Percentiles rank a stretch among this genome's conserved stretches.
These are phyloP conservation scores for Peronospora destructor DNA, from an alignment of 352 stramenopile species.

Conservation along the genomic window DNA sequence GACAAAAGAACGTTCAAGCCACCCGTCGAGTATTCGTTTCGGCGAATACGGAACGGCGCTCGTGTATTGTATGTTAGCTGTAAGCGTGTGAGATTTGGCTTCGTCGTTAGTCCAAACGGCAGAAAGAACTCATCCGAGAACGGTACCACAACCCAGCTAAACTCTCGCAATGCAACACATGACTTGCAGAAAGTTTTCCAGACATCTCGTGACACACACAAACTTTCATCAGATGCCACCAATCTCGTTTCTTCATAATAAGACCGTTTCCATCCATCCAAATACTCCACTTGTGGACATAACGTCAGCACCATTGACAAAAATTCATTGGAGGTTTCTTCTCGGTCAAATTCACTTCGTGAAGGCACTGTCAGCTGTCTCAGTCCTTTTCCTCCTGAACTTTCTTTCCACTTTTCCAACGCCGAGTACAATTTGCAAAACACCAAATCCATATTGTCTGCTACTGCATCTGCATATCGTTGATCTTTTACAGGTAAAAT, in stretches of 20 bases:
- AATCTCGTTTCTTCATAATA: conserved; percentile 36
- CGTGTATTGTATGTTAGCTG: conserved; percentile 50
- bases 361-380: conserved; percentile 34
- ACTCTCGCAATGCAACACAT: conserved; percentile 40
- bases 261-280: conserved; percentile 59
- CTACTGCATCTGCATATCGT: conserved; percentile 24
- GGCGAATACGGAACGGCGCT: conserved; percentile 39
- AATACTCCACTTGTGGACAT: conserved; percentile 50
- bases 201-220: conserved; percentile 26
- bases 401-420: conserved; percentile 26
- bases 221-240: conserved; percentile 33
- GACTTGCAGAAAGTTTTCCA: conserved; percentile 42
- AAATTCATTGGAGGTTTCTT: conserved; percentile 34
- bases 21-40: conserved; percentile 43
- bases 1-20: conserved; percentile 32
- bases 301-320: conserved; percentile 21
- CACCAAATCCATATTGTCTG: conserved; percentile 38
- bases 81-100: conserved; percentile 32
- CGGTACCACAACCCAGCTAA: conserved; percentile 63
- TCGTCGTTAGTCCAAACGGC: conserved; percentile 35
- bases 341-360: conserved; percentile 27
- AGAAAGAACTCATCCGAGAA: conserved; percentile 65
- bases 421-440: conserved; percentile 30
- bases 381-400: conserved; percentile 20
- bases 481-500: conserved; percentile 33